phyloP scores from a whole-genome alignment of 768 basidiomycete genomes.

The Astraeus odoratus region DNA sequence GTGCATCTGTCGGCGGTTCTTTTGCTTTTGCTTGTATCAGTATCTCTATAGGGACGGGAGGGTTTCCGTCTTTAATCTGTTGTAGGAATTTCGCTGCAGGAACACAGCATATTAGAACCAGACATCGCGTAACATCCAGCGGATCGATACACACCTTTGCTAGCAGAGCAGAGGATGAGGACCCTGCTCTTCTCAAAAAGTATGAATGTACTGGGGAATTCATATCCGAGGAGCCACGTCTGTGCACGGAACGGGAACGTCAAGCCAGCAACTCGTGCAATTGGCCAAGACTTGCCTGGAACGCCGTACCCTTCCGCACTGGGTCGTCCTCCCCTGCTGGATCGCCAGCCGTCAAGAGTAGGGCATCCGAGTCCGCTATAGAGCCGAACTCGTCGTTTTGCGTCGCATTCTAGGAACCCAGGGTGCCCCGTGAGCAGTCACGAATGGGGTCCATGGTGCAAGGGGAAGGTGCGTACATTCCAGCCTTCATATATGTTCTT shows the following conservation, averaged over 20 bases:
- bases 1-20: conserved; percentile 66
- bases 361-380: conserved; percentile 60
- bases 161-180: conserved; percentile 76
- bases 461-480: conserved; percentile 35
- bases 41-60: conserved; percentile 64
- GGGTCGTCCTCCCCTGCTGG: conserved; percentile 81
- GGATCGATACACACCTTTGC: conserved; percentile 57
- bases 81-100: conserved; percentile 74
- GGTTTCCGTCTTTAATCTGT: conserved; percentile 58
- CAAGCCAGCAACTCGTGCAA: background rate
- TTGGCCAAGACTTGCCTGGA: conserved; percentile 59
- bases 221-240: conserved; percentile 97
- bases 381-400: conserved; percentile 67
- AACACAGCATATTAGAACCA: conserved; percentile 9
- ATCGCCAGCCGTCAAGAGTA: conserved; percentile 71
- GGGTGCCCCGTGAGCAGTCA: conserved; percentile 5
- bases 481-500: conserved; percentile 55
- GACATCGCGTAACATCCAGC: conserved; percentile 1
- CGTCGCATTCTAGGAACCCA: conserved; percentile 44
- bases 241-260: conserved; percentile 24
- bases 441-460: conserved; percentile 8
- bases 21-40: conserved; percentile 74
- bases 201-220: conserved; percentile 91
- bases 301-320: conserved; percentile 84
- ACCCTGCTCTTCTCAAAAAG: conserved; percentile 76